Base-by-base conservation (phyloP, 139 green algal genomes). In the Chlorella sorokiniana region DNA sequence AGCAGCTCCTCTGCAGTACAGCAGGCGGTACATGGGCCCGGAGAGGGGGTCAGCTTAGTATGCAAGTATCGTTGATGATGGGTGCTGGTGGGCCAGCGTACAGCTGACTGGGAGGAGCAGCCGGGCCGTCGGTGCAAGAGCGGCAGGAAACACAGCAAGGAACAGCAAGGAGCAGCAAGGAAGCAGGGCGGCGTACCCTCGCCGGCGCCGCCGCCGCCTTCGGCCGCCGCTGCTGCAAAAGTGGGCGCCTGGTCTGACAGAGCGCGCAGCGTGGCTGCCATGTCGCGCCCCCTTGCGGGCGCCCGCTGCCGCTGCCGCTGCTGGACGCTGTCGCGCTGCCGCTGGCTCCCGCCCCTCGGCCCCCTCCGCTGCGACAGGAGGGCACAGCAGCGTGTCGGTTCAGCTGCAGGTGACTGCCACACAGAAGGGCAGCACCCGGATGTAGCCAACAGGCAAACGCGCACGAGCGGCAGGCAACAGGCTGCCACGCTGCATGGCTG, bases 211-310 rank as follows among this genome's bases (percentile, higher is more conserved):
- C 56, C 56, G 16, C 48, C 64, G 3, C 40, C 45, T 37, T 69
- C 40, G 31, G 33, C 71, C 10, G 10, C 63, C 2, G 25, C 38
- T 27, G 41, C 69, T 11, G 48, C 80, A 74, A 84, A 84, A 23
- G 22, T 65, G 9, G 80, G 80, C 16, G 80, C 56, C 70, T 84
- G 80, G 23, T 84, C 80, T 8, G 80, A 76, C 4, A 84, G 80
- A 20, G 80, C 80, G 1, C 54, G 69, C 80, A 84, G 69, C 44
- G 80, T 84, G 37, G 80, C 70, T 9, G 41, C 11, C 4, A 84
- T 33, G 25, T 84, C 44, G 8, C 16, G 9, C 40, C 72, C n/a
- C n/a, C n/a, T n/a, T n/a, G n/a, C n/a, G n/a, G n/a, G 68, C 52
- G 62, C 52, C 52, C 37, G 35, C 69, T 72, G 78, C 78, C 59